Conservation (phyloP, 768 basidiomycete genomes). For the Suillus plorans region DNA sequence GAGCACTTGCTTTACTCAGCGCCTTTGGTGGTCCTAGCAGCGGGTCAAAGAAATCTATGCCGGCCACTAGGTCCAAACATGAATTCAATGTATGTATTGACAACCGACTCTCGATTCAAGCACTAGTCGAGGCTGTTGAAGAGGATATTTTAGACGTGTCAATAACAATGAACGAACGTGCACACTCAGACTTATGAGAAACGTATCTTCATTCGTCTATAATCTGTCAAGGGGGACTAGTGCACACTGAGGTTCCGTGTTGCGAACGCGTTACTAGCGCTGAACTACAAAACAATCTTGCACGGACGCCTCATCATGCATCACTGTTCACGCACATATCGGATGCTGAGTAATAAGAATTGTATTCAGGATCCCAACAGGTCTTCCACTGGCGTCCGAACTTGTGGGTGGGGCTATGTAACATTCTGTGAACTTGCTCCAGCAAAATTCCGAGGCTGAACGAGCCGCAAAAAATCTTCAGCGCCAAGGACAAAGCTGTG, state of each 20-base stretch:
- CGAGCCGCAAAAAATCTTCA: slow-evolving; percentile 72
- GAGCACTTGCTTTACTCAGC: background rate
- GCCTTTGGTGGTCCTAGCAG: background rate
- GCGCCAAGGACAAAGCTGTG: slow-evolving; percentile 67
- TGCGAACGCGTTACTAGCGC: background rate
- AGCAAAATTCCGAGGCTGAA: slow-evolving; percentile 56
- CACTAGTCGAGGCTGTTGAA: background rate
- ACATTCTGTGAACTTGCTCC: slow-evolving; percentile 29
- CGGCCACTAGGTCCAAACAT: background rate
- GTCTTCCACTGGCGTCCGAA: slow-evolving; percentile 11
- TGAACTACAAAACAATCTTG: background rate
- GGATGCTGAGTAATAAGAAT: slow-evolving; percentile 60
- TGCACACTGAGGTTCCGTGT: background rate
- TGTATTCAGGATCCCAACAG: background rate
- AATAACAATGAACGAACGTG: background rate
- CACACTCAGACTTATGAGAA: background rate
- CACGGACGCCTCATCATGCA: background rate
- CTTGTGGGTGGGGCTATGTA: slow-evolving; percentile 17
- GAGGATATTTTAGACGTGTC: background rate
- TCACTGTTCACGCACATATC: slow-evolving; percentile 29
- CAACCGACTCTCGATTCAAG: background rate
- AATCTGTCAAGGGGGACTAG: background rate
- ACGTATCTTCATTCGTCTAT: background rate
- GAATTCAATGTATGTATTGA: background rate
- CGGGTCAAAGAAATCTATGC: background rate